These are phyloP conservation scores for Xylogone sp. DNA, from an alignment of 2,329 filamentous ascomycete species.

Conservation along the genomic window DNA sequence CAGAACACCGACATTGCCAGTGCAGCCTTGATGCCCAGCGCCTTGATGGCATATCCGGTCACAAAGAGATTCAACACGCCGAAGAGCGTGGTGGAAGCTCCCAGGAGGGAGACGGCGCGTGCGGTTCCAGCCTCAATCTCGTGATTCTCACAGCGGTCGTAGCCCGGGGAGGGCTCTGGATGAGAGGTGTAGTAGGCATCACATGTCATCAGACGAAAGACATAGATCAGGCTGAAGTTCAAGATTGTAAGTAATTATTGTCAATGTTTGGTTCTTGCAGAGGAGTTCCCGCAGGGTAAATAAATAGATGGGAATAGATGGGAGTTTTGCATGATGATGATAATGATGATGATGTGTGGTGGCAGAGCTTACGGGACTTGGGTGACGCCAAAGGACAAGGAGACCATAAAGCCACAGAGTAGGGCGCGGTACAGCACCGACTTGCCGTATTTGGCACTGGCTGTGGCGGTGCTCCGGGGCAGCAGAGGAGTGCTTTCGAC, in stretches of 20 bases:
- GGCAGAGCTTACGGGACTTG: slow-evolving; percentile 35
- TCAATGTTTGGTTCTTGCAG: neutral
- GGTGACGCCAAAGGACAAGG: slow-evolving; percentile 44
- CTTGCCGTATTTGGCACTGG: slow-evolving; percentile 12
- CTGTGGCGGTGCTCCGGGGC: neutral
- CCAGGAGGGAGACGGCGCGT: slow-evolving; percentile 58
- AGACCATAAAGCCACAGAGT: slow-evolving; percentile 57
- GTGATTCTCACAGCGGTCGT: slow-evolving; percentile 54
- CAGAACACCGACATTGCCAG: slow-evolving; percentile 61
- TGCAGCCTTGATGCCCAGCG: slow-evolving; percentile 58
- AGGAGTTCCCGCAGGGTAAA: neutral
- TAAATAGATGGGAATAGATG: no score
- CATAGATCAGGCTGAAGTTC: slow-evolving; percentile 44
- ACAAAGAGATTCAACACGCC: slow-evolving; percentile 66
- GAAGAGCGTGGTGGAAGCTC: slow-evolving; percentile 64
- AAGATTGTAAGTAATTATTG: neutral
- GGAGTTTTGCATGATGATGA: no score
- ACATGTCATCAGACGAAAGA: slow-evolving; percentile 70
- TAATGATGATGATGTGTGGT: neutral
- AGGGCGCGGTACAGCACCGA: slow-evolving; percentile 41
- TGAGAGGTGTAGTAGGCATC: slow-evolving; percentile 63
- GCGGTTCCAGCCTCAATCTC: slow-evolving; percentile 64
- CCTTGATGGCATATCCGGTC: slow-evolving; percentile 63
- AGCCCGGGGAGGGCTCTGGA: slow-evolving; percentile 41
- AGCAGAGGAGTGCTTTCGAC: slow-evolving; percentile 13